Conservation (phyloP, 2,329 filamentous ascomycete species). For the Phaeosphaeria sp. region DNA sequence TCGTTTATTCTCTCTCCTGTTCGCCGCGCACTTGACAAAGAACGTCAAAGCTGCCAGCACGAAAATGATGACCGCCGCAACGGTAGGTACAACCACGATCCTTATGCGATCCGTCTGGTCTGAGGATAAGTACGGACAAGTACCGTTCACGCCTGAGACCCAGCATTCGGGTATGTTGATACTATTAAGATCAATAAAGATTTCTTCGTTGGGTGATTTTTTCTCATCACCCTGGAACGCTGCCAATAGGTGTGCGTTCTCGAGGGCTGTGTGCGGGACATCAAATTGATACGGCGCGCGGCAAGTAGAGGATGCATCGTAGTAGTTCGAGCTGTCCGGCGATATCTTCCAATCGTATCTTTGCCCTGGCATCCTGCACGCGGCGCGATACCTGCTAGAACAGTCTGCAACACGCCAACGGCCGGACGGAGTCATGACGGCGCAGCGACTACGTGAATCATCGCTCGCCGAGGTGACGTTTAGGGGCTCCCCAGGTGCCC, state of each 20-base stretch:
- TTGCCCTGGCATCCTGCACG: slow-evolving; percentile 61
- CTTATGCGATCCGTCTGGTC: slow-evolving; percentile 52
- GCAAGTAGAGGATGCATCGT: slow-evolving; percentile 55
- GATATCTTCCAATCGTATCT: slow-evolving; percentile 67
- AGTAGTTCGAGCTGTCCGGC: slow-evolving; percentile 50
- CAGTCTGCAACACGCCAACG: slow-evolving; percentile 67
- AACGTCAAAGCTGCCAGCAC: slow-evolving; percentile 66
- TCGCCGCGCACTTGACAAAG: slow-evolving; percentile 69
- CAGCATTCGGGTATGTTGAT: slow-evolving; percentile 65
- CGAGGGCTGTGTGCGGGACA: slow-evolving; percentile 66
- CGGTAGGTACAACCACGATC: slow-evolving; percentile 65
- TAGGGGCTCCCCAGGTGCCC: slow-evolving; percentile 62
- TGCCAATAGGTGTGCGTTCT: slow-evolving; percentile 64
- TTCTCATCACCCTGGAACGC: slow-evolving; percentile 20
- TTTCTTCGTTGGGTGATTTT: slow-evolving; percentile 18
- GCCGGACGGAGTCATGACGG: slow-evolving; percentile 59
- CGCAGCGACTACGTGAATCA: slow-evolving; percentile 57
- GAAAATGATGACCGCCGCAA: slow-evolving; percentile 68
- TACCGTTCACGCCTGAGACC: slow-evolving; percentile 61
- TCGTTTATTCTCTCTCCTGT: slow-evolving; percentile 60
- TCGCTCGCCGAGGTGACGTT: slow-evolving; percentile 49
- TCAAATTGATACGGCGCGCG: slow-evolving; percentile 58
- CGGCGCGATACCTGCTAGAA: slow-evolving; percentile 56
- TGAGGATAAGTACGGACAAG: slow-evolving; percentile 63
- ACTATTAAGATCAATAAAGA: slow-evolving; percentile 69